phyloP scores from a whole-genome alignment of 225 moss, liverwort and hornwort genomes.

The Straminergon stramineum region DNA sequence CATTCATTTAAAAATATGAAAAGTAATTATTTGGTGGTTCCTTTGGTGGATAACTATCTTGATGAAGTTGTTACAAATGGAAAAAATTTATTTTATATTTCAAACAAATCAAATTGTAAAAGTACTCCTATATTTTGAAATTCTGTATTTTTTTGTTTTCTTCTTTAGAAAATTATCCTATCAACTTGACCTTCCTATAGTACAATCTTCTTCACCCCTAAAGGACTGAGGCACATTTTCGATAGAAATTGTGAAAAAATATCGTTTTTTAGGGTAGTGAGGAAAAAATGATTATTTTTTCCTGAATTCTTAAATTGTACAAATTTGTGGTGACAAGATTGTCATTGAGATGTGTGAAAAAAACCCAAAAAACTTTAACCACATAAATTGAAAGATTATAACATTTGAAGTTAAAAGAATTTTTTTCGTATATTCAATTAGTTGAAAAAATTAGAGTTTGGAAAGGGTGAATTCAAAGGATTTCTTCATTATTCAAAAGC shows the following conservation, averaged over 20 bases:
- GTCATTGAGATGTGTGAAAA: accelerated
- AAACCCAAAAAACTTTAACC: background rate
- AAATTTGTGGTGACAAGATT: background rate
- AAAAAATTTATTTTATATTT: background rate
- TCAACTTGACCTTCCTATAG: background rate
- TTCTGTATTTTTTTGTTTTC: accelerated
- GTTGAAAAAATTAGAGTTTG: background rate
- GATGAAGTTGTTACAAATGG: background rate
- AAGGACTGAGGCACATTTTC: accelerated
- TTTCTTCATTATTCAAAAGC: background rate
- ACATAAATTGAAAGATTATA: accelerated
- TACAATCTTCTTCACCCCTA: background rate
- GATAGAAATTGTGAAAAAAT: background rate
- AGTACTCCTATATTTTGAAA: background rate
- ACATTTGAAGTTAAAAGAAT: accelerated
- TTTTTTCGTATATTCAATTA: accelerated
- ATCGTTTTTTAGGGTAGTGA: too few relatives aligned
- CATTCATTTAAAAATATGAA: background rate
- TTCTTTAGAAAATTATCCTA: background rate
- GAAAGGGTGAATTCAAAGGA: accelerated
- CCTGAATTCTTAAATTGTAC: accelerated
- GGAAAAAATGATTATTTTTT: too few relatives aligned
- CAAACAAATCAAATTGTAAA: background rate
- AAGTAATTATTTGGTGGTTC: background rate
- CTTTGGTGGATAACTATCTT: background rate